A percentile compares a stretch with the other conserved stretches of the same genome.
Conservation (phyloP, 345 rosid species). For the Heritiera littoralis region DNA sequence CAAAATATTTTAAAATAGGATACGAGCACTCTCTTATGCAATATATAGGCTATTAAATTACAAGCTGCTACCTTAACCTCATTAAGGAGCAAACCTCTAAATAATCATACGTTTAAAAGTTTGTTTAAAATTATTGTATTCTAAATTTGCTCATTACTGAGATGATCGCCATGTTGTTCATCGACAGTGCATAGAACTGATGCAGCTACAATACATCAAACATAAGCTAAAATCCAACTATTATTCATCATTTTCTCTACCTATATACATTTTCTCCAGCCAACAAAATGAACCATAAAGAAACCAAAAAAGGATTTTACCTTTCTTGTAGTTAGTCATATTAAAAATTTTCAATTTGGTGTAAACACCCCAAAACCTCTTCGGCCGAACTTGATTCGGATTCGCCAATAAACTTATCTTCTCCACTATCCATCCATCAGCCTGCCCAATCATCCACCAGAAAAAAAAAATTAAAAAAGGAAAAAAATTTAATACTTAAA, state of each 20-base stretch:
- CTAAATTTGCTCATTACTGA: neutral
- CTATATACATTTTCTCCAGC: neutral
- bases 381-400: constrained; percentile 88
- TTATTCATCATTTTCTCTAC: neutral
- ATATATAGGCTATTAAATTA: neutral
- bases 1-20: neutral
- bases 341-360: constrained; percentile 93
- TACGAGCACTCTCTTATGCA: neutral
- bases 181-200: neutral
- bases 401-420: constrained; percentile 80
- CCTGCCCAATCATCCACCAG: constrained; percentile 44
- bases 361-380: constrained; percentile 95
- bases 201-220: neutral
- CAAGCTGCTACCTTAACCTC: neutral
- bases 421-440: constrained; percentile 96
- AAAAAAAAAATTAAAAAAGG: too few species aligned
- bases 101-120: neutral
- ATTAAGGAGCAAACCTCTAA: neutral
- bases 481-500: neutral
- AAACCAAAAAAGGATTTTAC: constrained; percentile 32
- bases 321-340: constrained; percentile 85
- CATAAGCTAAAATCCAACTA: neutral
- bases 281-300: neutral
- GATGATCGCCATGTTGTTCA: neutral
- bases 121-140: neutral